Base-by-base conservation (phyloP, 1,284 basidiomycete genomes). In the Sanghuangporus sanghuang region DNA sequence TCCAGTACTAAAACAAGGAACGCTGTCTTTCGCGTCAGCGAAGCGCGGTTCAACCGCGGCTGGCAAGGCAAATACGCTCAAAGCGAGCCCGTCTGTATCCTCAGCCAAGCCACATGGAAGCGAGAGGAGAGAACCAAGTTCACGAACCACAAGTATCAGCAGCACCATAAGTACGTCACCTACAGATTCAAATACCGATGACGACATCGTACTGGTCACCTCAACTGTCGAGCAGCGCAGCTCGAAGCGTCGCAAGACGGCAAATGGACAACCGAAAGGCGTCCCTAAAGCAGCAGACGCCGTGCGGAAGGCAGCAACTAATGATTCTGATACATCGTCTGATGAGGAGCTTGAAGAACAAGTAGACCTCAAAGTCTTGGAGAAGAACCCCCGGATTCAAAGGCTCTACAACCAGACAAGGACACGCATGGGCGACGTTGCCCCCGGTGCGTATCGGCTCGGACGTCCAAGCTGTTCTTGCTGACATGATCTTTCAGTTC, bases 391-490 rank as follows among this genome's bases (percentile, higher is more conserved):
- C 46, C 78, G 76, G 57, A 91, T 86, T 78, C 77, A 75, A 49
- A 79, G 77, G 63, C 70, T 76, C n/a, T 78, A 75, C 67, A 76
- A 74, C 52, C 75, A 77, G 36, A 82, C 83, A 5, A 78, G 79
- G 69, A 74, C 72, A 60, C 83, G 79, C 69, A 85, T 84, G 83
- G 87, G 85, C 0, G 66, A 81, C 58, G 62, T 85, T 38, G 71
- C 78, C 60, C 81, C 87, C 14, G 82, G 90, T 93, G 70, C 75
- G 87, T 78, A 21, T 12, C 1, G 50, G 59, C 48, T 57, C n/a
- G 9, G 7, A 23, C 42, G 21, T 21, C 23, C n/a, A 9, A n/a
- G 18, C 6, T 12, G 11, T 36, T 23, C n/a, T 42, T 42, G 52
- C 18, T 44, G 35, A 27, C 35, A 14, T 63, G 57, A 58, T 12